Evolutionary conservation across 2,329 filamentous ascomycete genomes (phyloP), one percentile per base, ranked within the genome.

Genomic region (Aspergillus bombycis): DNA sequence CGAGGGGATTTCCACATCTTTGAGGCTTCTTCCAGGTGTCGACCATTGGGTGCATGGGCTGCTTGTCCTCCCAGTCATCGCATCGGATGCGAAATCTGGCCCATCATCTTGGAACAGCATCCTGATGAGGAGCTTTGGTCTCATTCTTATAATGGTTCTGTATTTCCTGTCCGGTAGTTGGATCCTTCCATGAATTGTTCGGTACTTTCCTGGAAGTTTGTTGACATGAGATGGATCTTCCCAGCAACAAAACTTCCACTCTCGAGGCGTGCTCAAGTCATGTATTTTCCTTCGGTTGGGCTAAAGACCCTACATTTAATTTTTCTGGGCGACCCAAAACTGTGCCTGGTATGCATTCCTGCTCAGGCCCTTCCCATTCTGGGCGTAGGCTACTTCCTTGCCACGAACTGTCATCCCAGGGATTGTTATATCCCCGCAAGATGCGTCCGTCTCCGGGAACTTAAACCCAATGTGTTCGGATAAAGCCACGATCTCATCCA

Each of bases 271-370:
- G 3, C 38, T 9, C 7, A 41, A 41, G 8, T 16, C 38, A 41
- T 9, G 3, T 19, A n/a, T n/a, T 14, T 9, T 6, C 12, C 2
- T 38, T 23, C 11, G 0, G 0, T 9, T 26, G 4, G 14, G 1
- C 9, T 6, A 16, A 21, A 1, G 30, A 9, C 9, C 1, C 26
- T 38, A 16, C 32, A 8, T 4, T 52, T 2, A 50, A 50, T 19
- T 21, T 9, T 28, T 55, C 12, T 30, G 54, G 7, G 65, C 85
- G 4, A 84, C 77, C 86, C 85, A 88, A 36, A 81, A 82, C 70
- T 87, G 85, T 28, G 84, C 84, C 58, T 80, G 75, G 64, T 87
- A 88, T 2, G 82, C 83, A 72, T 85, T 86, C 63, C 77, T 81
- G 0, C 79, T 84, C 71, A 88, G 68, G 0, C 83, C 83, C 60